phyloP scores from a whole-genome alignment of 176 grass and related monocot species.

The Cenchrus fungigraminus region DNA sequence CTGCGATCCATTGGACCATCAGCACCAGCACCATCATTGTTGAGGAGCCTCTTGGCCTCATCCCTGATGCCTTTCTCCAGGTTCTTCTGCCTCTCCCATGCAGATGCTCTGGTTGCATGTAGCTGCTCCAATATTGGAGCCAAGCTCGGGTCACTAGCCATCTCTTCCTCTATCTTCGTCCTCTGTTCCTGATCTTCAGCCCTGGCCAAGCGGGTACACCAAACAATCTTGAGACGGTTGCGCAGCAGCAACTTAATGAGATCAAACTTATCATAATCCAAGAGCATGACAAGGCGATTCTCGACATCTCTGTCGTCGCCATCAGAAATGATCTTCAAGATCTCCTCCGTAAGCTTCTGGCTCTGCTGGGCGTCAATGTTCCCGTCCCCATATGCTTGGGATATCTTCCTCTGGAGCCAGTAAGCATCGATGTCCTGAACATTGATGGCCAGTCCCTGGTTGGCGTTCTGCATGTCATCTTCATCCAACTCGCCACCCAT shows the following conservation, averaged over 20 bases:
- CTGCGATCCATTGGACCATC: conserved; percentile 58
- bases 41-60: conserved; percentile 89
- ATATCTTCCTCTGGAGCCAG: conserved; percentile 96
- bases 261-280: conserved; percentile 40
- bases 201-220: conserved; percentile 90
- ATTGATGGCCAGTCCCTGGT: conserved; percentile 65
- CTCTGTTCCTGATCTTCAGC: conserved; percentile 88
- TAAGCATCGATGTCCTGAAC: conserved; percentile 97
- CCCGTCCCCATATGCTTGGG: conserved; percentile 77
- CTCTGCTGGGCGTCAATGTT: conserved; percentile 85
- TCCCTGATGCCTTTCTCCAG: conserved; percentile 93
- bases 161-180: conserved; percentile 91
- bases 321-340: conserved; percentile 83
- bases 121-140: conserved; percentile 84
- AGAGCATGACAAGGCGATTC: conserved; percentile 76
- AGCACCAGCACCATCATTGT: conserved; percentile 50
- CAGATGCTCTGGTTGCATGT: conserved; percentile 92
- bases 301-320: conserved; percentile 67
- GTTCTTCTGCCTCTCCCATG: conserved; percentile 90
- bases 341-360: conserved; percentile 84
- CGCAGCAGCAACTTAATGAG: conserved; percentile 79
- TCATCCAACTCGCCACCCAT: conserved; percentile 78
- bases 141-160: conserved; percentile 56
- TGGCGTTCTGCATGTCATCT: conserved; percentile 68
- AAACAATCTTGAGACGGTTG: conserved; percentile 97